phyloP scores from a whole-genome alignment of 2,329 filamentous ascomycete species.

The Chaetothyriales sp. region DNA sequence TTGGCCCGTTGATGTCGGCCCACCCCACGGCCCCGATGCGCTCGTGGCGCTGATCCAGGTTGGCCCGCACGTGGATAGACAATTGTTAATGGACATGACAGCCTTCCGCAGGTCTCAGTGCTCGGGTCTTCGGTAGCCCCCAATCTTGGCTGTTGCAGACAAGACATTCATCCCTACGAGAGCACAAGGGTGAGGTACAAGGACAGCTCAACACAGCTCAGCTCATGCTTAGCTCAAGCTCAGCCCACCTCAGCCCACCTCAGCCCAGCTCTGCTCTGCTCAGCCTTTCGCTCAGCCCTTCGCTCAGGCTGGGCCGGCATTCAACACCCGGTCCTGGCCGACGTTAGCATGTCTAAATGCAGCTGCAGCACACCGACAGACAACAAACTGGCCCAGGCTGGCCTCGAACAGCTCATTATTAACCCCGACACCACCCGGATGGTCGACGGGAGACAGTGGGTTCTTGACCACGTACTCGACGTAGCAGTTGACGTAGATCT shows the following conservation, averaged over 20 bases:
- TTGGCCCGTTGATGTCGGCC: not conserved
- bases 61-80: not conserved
- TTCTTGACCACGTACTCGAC: constrained; percentile 75
- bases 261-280: no score
- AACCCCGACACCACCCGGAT: constrained; percentile 46
- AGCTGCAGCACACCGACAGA: constrained; percentile 19
- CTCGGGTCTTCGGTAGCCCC: no score
- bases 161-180: no score
- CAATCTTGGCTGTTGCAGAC: no score
- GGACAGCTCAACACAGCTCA: no score
- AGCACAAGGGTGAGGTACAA: no score
- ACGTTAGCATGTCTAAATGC: constrained; percentile 2
- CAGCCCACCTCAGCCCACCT: no score
- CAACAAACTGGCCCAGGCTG: constrained; percentile 38
- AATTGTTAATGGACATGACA: not conserved
- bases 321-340: constrained; percentile 17
- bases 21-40: not conserved
- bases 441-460: constrained; percentile 45
- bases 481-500: constrained; percentile 97
- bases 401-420: constrained; percentile 51
- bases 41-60: not conserved
- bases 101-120: not conserved
- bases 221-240: no score
- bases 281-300: no score
- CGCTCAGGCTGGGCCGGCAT: constrained; percentile 4